Percentiles rank a stretch among this genome's conserved stretches.
phyloP scores from a whole-genome alignment of 768 basidiomycete genomes.

The Terana coerulea region DNA sequence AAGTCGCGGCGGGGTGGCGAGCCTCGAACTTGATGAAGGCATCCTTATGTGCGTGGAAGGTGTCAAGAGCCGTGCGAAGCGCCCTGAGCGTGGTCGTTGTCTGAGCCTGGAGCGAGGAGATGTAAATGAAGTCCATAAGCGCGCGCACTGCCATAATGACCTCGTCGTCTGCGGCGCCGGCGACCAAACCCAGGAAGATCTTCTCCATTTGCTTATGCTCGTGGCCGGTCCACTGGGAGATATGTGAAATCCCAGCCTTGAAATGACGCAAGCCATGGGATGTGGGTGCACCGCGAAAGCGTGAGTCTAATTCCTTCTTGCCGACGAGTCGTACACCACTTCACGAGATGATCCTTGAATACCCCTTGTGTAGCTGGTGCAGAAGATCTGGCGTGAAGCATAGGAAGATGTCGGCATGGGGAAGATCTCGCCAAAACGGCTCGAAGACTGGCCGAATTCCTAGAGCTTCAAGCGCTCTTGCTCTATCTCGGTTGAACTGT shows the following conservation, averaged over 20 bases:
- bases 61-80: conserved; percentile 24
- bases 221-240: conserved; percentile 39
- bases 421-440: conserved; percentile 41
- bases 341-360: conserved; percentile 40
- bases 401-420: conserved; percentile 33
- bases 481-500: not conserved
- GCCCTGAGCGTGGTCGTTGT: conserved; percentile 24
- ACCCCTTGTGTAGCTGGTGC: conserved; percentile 44
- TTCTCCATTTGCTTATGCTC: conserved; percentile 33
- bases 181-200: conserved; percentile 18
- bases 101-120: conserved; percentile 33
- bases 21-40: conserved; percentile 33
- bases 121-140: conserved; percentile 36
- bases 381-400: conserved; percentile 36
- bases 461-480: not conserved
- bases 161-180: conserved; percentile 18
- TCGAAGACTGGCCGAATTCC: conserved; percentile 13
- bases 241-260: conserved; percentile 23
- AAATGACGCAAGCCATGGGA: conserved; percentile 17
- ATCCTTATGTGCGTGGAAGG: conserved; percentile 36
- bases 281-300: conserved; percentile 8
- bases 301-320: conserved; percentile 15
- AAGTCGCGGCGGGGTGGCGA: conserved; percentile 14
- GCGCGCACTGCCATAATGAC: conserved; percentile 27
- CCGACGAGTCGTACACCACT: conserved; percentile 30